Base-by-base conservation (phyloP, 106 monocot species). In the Cymbidium sinense region DNA sequence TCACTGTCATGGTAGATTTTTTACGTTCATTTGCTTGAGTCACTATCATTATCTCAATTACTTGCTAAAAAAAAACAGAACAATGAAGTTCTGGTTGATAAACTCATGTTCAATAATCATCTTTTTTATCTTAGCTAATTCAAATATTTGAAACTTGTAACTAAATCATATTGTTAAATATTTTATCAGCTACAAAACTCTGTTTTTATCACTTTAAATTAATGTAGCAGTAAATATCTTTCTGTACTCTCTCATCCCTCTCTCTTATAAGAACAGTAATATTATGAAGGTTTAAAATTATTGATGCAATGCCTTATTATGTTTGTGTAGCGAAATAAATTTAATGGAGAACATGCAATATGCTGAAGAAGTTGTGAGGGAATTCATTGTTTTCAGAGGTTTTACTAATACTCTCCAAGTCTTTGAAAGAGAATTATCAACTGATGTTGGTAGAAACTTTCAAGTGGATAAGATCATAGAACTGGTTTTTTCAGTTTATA, bases 361-460 rank as follows among this genome's bases (percentile, higher is more conserved):
- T 82, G 94, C 94, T 55, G 96, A 98, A 84, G 92, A 90, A 58
- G 88, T 98, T 77, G 51, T 98, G 67, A 89, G 90, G 70, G 98
- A 98, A 78, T 98, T 98, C 82, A 90, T 98, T 70, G 81, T 94
- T 15, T 98, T 98, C 79, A 88, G 94, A 82, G 98, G 98, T 50
- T 98, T 98, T 69, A 94, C 94, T 44, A 80, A 75, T 76, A 90
- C 98, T 4, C 79, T 99, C 3, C 90, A 94, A 84, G 70, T 80
- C 12, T 99, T 89, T 62, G 94, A 99, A 76, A 83, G 82, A 28
- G 98, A 99, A 76, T 79, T 94, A 70, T 80, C 88, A 21, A 86
- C 94, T 9, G 98, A 99, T 77, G 85, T 99, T 58, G 98, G 92
- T 25, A 90, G 87, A 84, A 87, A 72, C 55, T 99, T 99, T 74